These are phyloP conservation scores for Aspergillus melleus DNA, from an alignment of 2,329 filamentous ascomycete species.

Conservation along the genomic window DNA sequence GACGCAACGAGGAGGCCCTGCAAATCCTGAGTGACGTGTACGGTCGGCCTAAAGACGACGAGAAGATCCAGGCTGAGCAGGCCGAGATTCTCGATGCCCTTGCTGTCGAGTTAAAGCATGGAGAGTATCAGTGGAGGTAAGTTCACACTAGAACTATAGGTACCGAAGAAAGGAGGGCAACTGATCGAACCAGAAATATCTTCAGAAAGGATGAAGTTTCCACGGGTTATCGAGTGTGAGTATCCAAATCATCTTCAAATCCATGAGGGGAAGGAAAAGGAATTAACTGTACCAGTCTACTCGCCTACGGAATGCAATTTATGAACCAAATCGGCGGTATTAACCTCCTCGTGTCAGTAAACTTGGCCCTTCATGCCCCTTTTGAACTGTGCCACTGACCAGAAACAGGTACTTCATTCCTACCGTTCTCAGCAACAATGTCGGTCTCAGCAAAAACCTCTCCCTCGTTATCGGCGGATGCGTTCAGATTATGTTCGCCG, in stretches of 20 bases:
- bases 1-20: conserved; percentile 33
- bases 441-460: conserved; percentile 24
- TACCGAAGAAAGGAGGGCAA: not conserved
- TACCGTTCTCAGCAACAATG: conserved; percentile 23
- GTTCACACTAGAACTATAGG: not conserved
- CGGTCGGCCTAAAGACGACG: conserved; percentile 21
- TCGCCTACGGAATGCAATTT: conserved; percentile 50
- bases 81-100: conserved; percentile 46
- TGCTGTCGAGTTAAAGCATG: conserved; percentile 37
- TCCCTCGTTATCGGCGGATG: conserved; percentile 27
- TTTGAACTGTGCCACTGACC: not conserved
- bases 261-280: too few species aligned
- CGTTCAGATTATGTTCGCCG: conserved; percentile 29
- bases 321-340: conserved; percentile 55
- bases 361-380: too few species aligned
- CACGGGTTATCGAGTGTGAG: conserved; percentile 44
- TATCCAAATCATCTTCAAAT: not conserved
- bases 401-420: conserved; percentile 19
- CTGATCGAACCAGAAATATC: conserved; percentile 23
- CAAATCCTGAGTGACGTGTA: conserved; percentile 31
- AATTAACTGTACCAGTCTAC: conserved; percentile 25
- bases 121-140: conserved; percentile 37
- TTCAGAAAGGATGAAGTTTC: conserved; percentile 45
- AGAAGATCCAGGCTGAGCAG: conserved; percentile 29
- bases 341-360: conserved; percentile 44